Evolutionary conservation across 192 early-diverging fungal species (phyloP), one percentile per base, ranked within the genome.

Genomic region (Geranomyces michiganensis): DNA sequence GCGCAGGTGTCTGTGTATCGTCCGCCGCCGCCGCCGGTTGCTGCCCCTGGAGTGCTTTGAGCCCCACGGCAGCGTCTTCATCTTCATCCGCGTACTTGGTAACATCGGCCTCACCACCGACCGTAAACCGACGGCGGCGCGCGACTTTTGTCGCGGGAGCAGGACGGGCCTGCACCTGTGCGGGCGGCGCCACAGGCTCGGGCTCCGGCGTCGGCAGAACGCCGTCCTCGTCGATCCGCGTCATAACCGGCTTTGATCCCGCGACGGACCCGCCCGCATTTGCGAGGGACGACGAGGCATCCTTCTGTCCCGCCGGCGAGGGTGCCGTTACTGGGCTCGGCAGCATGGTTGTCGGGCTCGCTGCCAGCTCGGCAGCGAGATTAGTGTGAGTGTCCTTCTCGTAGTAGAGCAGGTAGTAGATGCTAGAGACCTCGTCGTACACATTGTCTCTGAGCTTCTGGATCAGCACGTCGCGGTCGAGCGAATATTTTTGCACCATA

Each of bases 371-470:
- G 10, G 60, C 48, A 15, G 67, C 68, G 27, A 78, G 13, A 26
- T 63, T 44, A 3, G n/a, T 56, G 21, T 73, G 49, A 0, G 67
- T 71, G 36, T 83, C 76, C 78, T 84, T 87, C 67, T 87, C 85
- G 76, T 86, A 82, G 63, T 88, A 88, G 26, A 86, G 65, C n/a
- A 88, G 76, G 73, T 83, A 88, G 75, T 88, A 88, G 51, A 88
- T 80, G 24, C 83, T 81, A 0, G 84, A 72, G 17, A 81, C 73
- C 45, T 88, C 87, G 68, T 88, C 82, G 68, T 86, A 88, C 32
- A 85, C 77, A 56, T 84, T 84, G 14, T 88, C 84, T 7, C 82
- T 62, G 8, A 88, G 68, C 59, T 70, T 76, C 41, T 83, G 70
- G 41, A 84, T 29, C 44, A 88, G 79, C 27, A 77, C 62, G 30